Conservation (phyloP, 257 asterid species). For the Nicotiana obtusifolia region DNA sequence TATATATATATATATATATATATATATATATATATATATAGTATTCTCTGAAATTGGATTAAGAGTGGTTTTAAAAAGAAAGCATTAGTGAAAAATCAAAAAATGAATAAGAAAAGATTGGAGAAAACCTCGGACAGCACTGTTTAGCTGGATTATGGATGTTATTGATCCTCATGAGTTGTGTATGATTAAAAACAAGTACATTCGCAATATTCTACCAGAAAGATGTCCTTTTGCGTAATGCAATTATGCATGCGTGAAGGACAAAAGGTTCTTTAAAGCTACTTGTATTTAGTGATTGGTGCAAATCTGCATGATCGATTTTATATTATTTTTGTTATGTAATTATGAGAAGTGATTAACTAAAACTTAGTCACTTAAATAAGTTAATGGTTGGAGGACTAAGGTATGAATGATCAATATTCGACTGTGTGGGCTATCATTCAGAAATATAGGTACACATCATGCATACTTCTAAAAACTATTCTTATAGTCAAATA, state of each 20-base stretch:
- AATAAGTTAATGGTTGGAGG: not conserved
- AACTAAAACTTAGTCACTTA: not conserved
- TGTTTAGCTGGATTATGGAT: slow-evolving; percentile 6
- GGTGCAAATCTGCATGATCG: not conserved
- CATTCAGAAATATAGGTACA: not conserved
- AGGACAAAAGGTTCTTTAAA: not conserved
- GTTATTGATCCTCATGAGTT: not conserved
- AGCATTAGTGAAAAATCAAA: not conserved
- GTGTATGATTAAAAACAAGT: not conserved
- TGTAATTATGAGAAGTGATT: not conserved
- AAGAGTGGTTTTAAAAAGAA: not conserved
- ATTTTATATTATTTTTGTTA: not conserved
- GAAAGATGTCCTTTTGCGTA: not conserved
- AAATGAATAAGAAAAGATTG: not conserved
- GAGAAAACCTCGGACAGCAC: slow-evolving; percentile 15
- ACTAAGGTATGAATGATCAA: not conserved
- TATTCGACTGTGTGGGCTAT: not conserved
- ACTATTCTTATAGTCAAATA: not conserved
- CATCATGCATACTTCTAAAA: not conserved
- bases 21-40: too few relatives aligned
- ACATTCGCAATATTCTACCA: not conserved
- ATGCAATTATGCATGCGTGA: not conserved
- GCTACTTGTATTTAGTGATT: not conserved
- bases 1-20: too few relatives aligned
- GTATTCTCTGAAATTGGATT: not conserved